Conservation (phyloP, 306 rosid species). For the Fragaria vesca region DNA sequence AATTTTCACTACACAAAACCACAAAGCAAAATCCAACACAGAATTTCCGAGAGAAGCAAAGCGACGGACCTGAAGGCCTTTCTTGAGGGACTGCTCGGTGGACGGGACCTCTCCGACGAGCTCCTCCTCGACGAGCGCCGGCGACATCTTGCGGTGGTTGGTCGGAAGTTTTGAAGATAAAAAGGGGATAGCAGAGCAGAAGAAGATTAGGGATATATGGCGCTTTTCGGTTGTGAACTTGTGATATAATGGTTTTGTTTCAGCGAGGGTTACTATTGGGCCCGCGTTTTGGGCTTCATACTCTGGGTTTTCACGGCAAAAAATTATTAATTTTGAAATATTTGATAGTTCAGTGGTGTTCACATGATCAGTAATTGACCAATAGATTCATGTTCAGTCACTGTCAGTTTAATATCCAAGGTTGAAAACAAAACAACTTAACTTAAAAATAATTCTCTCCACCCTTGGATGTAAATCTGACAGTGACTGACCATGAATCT, state of each 20-base stretch:
- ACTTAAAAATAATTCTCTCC: no score
- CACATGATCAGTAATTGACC: no score
- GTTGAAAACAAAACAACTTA: no score
- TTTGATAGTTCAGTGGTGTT: no score
- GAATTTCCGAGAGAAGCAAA: background rate
- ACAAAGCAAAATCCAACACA: background rate
- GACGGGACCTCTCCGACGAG: constrained; percentile 25
- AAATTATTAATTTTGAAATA: no score
- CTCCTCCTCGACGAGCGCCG: constrained; percentile 61
- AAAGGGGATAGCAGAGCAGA: background rate
- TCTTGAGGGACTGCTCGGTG: constrained; percentile 43
- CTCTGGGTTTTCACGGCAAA: no score
- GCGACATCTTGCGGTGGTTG: constrained; percentile 52
- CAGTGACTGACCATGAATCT: no score
- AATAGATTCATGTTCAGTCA: no score
- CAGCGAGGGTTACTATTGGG: background rate
- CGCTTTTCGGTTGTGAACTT: background rate
- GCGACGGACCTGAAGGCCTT: constrained; percentile 37
- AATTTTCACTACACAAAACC: constrained; percentile 2
- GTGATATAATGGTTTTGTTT: background rate
- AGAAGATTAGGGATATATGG: background rate
- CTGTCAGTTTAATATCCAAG: no score
- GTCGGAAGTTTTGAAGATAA: background rate
- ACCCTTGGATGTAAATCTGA: no score
- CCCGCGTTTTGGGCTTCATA: background rate